Base-by-base conservation (phyloP, 164 flowering plant genomes). In the Taxillus chinensis region DNA sequence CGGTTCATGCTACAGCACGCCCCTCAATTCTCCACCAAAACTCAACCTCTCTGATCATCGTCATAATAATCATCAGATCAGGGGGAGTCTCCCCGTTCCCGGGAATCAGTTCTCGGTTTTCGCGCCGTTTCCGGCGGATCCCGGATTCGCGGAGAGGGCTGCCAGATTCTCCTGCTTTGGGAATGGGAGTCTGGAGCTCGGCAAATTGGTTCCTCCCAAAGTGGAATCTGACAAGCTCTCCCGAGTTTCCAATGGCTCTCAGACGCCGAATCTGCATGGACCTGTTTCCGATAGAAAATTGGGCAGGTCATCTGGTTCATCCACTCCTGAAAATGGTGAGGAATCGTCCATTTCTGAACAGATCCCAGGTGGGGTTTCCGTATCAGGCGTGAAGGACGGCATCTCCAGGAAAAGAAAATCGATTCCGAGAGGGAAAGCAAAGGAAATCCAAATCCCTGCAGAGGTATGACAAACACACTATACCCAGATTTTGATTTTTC, bases 111-210 rank as follows among this genome's bases (percentile, higher is more conserved):
- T 48, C 13, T 3, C 51, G 13, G 1, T 5, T 11, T 48, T 7
- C 13, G 51, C 51, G 10, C 51, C 51, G 13, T 48, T 48, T 11
- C 4, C 51, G 51, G 51, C 51, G 51, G 51, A 48, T 48, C 51
- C 51, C 51, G 51, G 51, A 0, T 48, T 48, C 51, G 51, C 51
- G 4, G 51, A 48, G 51, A 48, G 51, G 13, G 51, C 51, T 11
- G 51, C 51, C 12, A 48, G 51, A 48, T 48, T 48, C 13, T 48
- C 51, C 51, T 48, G 51, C 51, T 48, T 48, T 48, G 51, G 51
- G 51, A 48, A 48, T 11, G 51, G 13, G 51, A 48, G 12, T 48
- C 12, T 7, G 4, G 51, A 14, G 13, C 4, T 3, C 51, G 46
- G 46, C 46, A 9, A 9, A 5, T 4, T 48, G 2, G 12, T 8